Base-by-base conservation (phyloP, 176 grass and related monocot species). In the Zea luxurians region DNA sequence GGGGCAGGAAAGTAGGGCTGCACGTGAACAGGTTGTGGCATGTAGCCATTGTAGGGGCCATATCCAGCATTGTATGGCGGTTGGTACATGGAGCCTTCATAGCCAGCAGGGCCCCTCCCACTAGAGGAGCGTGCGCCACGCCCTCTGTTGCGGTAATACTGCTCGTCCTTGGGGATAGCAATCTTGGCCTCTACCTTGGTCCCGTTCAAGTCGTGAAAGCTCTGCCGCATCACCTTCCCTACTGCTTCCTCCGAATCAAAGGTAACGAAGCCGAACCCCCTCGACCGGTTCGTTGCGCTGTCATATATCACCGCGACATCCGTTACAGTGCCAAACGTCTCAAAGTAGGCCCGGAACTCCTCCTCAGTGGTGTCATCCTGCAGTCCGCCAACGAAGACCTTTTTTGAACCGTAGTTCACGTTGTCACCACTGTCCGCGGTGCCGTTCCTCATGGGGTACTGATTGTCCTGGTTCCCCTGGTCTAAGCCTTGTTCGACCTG, bases 251-350 rank as follows among this genome's bases (percentile, higher is more conserved):
- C 80, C 0, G 89, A 92, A 37, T 89, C 87, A 46, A 97, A 97
- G 34, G 94, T 97, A 37, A 97, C 84, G 11, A 97, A 97, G 7
- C 94, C 94, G 66, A 97, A 97, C 9, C 94, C 94, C 15, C 91
- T 86, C 0, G 94, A 86, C 37, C 83, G 78, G 66, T 64, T 89
- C 10, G 87, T 93, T 70, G 66, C 10, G 66, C 86, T 90, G 69
- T 94, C 89, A 20, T 90, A 91, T n/a, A 97, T 94, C 42, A 97
- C 89, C 15, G 88, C 89, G 0, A 78, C 84, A 84, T 97, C 94
- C 0, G 83, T 92, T 2, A 97, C 86, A 4, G 74, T 70, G 73
- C 94, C 94, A 91, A 92, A 97, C 11, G 70, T 86, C 80, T 88
- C 87, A 70, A 97, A 97, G 75, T 92, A 97, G 21, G 64, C 55